These are phyloP conservation scores for Saccharomycopsis fodiens DNA, from an alignment of 805 yeast genomes.

Conservation along the genomic window DNA sequence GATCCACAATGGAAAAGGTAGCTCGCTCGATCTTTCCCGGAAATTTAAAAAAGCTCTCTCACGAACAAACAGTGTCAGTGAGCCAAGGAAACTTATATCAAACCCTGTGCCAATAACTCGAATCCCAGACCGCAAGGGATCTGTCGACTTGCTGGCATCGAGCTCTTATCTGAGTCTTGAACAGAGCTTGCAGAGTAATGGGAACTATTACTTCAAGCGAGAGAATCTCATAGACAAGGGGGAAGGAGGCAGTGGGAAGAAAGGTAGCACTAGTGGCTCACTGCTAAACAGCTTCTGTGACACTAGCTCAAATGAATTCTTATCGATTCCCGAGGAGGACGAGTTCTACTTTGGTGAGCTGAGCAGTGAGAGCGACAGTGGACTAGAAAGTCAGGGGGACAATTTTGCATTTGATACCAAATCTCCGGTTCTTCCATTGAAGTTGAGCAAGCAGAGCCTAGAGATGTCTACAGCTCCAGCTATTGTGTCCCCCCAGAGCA, in stretches of 20 bases:
- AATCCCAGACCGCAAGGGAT: constrained; percentile 18
- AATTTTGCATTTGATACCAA: no score
- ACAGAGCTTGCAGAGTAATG: constrained; percentile 6
- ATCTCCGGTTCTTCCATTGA: constrained; percentile 9
- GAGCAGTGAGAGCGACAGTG: no score
- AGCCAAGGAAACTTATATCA: constrained; percentile 7
- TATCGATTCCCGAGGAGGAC: no score
- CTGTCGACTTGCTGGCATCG: constrained; percentile 14
- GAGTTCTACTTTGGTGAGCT: no score
- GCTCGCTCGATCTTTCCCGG: constrained; percentile 7
- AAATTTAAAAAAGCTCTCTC: constrained; percentile 18
- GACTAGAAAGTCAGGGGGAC: no score
- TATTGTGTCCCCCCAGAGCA: constrained; percentile 16
- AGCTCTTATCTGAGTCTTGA: constrained; percentile 2
- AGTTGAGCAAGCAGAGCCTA: background rate
- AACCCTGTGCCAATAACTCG: constrained; percentile 21
- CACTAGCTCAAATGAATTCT: no score
- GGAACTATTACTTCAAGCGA: constrained; percentile 18
- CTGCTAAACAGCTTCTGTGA: no score
- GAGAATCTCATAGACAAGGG: no score
- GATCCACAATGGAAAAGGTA: background rate
- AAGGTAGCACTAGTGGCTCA: no score
- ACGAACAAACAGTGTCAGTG: constrained; percentile 15
- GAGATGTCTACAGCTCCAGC: constrained; percentile 9
- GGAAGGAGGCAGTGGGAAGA: no score